Conservation (phyloP, 768 basidiomycete genomes). For the Pleurotus djamor region DNA sequence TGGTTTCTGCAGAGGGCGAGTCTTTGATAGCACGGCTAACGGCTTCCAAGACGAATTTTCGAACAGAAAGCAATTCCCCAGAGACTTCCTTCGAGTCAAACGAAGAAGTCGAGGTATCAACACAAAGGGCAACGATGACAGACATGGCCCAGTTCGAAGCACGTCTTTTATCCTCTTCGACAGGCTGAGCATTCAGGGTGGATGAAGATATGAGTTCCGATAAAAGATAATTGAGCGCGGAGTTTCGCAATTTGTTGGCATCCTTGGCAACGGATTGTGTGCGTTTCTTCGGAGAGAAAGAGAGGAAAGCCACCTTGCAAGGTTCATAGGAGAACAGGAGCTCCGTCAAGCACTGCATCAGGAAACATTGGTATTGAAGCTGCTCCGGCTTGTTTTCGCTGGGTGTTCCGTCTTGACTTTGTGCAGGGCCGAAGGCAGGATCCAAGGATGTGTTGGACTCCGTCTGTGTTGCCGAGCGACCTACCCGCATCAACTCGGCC, state of each 20-base stretch:
- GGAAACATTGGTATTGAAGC: constrained; percentile 69
- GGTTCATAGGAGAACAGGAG: constrained; percentile 89
- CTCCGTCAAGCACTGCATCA: constrained; percentile 92
- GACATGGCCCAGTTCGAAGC: constrained; percentile 89
- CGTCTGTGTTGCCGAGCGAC: constrained; percentile 43
- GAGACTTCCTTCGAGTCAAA: constrained; percentile 77
- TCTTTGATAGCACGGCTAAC: constrained; percentile 89
- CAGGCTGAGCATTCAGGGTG: constrained; percentile 62
- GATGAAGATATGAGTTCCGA: constrained; percentile 81
- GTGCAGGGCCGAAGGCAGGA: constrained; percentile 4
- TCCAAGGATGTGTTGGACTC: constrained; percentile 12
- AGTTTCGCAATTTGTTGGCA: constrained; percentile 55
- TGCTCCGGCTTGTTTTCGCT: constrained; percentile 23
- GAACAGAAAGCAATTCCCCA: constrained; percentile 79
- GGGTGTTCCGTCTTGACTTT: constrained; percentile 9
- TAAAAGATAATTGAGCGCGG: constrained; percentile 78
- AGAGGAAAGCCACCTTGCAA: constrained; percentile 87
- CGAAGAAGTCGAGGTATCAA: constrained; percentile 62
- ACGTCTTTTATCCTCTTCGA: constrained; percentile 50
- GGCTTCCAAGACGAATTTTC: constrained; percentile 89
- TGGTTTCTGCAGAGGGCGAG: constrained; percentile 47
- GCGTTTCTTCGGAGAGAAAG: constrained; percentile 70
- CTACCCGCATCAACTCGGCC: constrained; percentile 62
- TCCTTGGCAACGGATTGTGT: constrained; percentile 65
- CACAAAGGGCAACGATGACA: constrained; percentile 89